These are phyloP conservation scores for Colletotrichum sansevieriae DNA, from an alignment of 2,329 filamentous ascomycete species.

Conservation along the genomic window DNA sequence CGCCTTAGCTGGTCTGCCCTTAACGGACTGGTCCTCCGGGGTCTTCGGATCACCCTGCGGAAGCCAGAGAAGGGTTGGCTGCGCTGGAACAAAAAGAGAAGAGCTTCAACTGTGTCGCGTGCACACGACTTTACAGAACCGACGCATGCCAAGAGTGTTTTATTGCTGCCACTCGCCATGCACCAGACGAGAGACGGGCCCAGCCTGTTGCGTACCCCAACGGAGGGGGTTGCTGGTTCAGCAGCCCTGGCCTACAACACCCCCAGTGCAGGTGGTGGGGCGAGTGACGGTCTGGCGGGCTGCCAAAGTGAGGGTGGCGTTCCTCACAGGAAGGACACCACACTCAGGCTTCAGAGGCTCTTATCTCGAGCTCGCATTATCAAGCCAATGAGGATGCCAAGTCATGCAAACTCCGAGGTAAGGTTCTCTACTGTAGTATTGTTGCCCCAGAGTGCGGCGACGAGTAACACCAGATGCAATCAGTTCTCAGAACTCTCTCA, in stretches of 20 bases:
- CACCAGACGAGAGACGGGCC: neutral
- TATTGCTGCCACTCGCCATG: neutral
- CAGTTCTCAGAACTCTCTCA: neutral
- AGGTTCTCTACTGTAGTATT: conserved; percentile 7
- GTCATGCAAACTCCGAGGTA: conserved; percentile 9
- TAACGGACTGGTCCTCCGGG: conserved; percentile 28
- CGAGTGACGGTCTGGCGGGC: conserved; percentile 2
- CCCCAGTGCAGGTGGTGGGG: neutral
- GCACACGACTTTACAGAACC: conserved; percentile 20
- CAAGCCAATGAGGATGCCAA: conserved; percentile 19
- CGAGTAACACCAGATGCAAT: neutral
- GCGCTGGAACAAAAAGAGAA: conserved; percentile 1
- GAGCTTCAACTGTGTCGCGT: conserved; percentile 36
- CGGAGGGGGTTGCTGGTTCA: neutral
- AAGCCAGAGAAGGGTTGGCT: conserved; percentile 15
- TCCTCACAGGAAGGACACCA: conserved; percentile 15
- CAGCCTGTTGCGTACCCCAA: conserved; percentile 17
- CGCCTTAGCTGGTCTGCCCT: conserved; percentile 20
- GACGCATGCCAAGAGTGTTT: conserved; percentile 21
- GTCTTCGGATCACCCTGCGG: conserved; percentile 10
- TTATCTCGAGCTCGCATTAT: conserved; percentile 23
- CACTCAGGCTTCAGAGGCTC: conserved; percentile 9
- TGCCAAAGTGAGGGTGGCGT: conserved; percentile 32
- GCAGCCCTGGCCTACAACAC: conserved; percentile 7
- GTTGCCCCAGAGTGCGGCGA: neutral